These are phyloP conservation scores for Neophaeococcomyces mojaviensis DNA, from an alignment of 2,329 filamentous ascomycete species.

Conservation along the genomic window DNA sequence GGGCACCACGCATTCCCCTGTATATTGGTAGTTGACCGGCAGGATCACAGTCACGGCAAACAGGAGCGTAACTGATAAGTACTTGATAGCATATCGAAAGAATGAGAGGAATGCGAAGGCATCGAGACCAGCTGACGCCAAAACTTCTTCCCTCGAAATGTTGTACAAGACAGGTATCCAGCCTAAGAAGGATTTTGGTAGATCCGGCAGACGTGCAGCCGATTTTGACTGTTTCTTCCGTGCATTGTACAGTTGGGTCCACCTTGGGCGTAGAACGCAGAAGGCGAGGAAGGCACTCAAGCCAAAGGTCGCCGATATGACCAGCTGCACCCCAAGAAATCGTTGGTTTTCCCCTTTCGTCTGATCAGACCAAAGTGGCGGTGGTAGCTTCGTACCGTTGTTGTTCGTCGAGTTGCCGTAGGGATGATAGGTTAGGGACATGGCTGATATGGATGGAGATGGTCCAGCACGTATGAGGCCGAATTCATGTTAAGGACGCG, in stretches of 20 bases:
- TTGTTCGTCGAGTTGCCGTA: neutral
- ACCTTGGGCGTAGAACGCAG: conserved; percentile 69
- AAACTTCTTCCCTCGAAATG: conserved; percentile 80
- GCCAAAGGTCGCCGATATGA: conserved; percentile 37
- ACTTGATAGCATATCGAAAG: conserved; percentile 88
- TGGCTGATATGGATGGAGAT: neutral
- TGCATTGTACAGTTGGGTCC: conserved; percentile 84
- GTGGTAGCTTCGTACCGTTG: conserved; percentile 9
- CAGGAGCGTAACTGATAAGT: conserved; percentile 71
- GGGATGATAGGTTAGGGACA: neutral
- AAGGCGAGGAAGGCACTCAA: conserved; percentile 39
- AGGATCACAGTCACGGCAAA: conserved; percentile 74
- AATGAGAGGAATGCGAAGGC: conserved; percentile 93
- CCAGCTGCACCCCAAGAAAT: conserved; percentile 38
- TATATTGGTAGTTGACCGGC: conserved; percentile 71
- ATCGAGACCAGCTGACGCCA: conserved; percentile 85
- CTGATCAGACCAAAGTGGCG: conserved; percentile 19
- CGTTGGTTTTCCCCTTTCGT: conserved; percentile 22
- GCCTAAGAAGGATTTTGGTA: conserved; percentile 79
- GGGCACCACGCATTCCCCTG: conserved; percentile 27
- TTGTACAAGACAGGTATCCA: conserved; percentile 84
- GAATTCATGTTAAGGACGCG: neutral
- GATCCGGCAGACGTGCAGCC: conserved; percentile 61
- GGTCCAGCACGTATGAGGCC: neutral
- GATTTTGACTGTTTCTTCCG: conserved; percentile 67